Base-by-base conservation (phyloP, 2,329 filamentous ascomycete genomes). In the Helicocarpus griseus region DNA sequence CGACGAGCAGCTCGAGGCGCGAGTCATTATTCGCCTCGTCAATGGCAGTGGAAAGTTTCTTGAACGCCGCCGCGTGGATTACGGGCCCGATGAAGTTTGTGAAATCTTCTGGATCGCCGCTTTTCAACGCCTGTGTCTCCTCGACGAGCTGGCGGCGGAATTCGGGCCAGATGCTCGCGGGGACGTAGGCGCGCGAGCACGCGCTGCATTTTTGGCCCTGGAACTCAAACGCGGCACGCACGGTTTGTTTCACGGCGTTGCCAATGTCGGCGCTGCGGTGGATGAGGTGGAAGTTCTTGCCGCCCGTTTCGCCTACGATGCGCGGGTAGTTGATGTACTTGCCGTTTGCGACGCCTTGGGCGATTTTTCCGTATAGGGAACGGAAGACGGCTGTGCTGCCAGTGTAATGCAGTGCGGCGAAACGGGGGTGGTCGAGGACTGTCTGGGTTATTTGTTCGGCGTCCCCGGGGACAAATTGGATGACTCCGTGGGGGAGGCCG, bases 371-470 rank as follows among this genome's bases (percentile, higher is more conserved):
- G 67, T 94, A 95, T 11, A 97, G 77, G 63, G 83, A 82, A 56
- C 89, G 85, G 82, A 97, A 96, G 28, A 97, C 87, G 47, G 83
- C 82, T 0, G 91, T 96, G 73, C 86, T 93, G 55, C 91, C 91
- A 0, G 90, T 97, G 76, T 90, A 97, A 75, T 96, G 89, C 21
- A 97, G 81, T n/a, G 87, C 86, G 7, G 90, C 85, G 61, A 97
- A 93, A 54, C 94, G 77, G 59, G 75, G 81, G 75, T 93, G 88
- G 49, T 77, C 77, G 41, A 96, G 78, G 8, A 87, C 86, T 33
- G 79, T 78, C 66, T 84, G 82, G 53, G 90, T 96, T 53, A 96
- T 81, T 68, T 89, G 82, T 52, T 85, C 86, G 3, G 91, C 86
- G 63, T 95, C 84, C 52, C 91, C 91, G 3, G 90, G 90, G 9